Base-by-base conservation (phyloP, 495 filamentous ascomycete species). In the Parmelia sp. region DNA sequence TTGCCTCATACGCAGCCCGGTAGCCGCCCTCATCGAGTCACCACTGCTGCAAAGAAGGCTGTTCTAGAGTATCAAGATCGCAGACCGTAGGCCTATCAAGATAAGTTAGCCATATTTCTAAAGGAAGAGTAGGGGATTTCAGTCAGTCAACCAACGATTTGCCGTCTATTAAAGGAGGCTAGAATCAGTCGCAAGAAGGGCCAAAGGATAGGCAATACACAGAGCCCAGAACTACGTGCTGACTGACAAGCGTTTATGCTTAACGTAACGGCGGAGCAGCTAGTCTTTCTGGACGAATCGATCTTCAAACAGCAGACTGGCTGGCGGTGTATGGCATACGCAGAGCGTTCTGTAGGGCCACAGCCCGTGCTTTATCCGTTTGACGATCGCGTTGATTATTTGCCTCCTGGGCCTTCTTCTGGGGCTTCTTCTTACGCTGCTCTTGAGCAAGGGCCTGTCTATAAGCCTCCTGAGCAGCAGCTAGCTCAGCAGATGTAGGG, bases 241-340 rank as follows among this genome's bases (percentile, higher is more conserved):
- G 58, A 19, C 2, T 60, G 58, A 35, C 58, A 42, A 15, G 58
- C 37, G 3, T n/a, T 39, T 40, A 42, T 42, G 31, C 23, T 4
- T 44, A 33, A 62, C 23, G 23, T 51, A 6, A 35, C 31, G 21
- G 60, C 60, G 8, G 42, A 62, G 25, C 62, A 58, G 62, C 55
- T 58, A 4, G 37, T 58, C 21, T 58, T 58, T 29, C 33, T 64
- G 11, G 62, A 59, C 47, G 55, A 64, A 40, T 12, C 55, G 7
- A 31, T 64, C 8, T 64, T 64, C 37, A 64, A 64, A 12, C 6
- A 4, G 17, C 25, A 27, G 9, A 64, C 35, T 33, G 23, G 36
- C 27, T 64, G 62, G 62, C 4, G 53, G 17, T 40, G 21, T 40
- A 40, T 40, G 51, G 62, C 55, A 12, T 64, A 64, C 49, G 35